Conservation (phyloP, 805 yeast species). For the Monosporozyma aerobia region DNA sequence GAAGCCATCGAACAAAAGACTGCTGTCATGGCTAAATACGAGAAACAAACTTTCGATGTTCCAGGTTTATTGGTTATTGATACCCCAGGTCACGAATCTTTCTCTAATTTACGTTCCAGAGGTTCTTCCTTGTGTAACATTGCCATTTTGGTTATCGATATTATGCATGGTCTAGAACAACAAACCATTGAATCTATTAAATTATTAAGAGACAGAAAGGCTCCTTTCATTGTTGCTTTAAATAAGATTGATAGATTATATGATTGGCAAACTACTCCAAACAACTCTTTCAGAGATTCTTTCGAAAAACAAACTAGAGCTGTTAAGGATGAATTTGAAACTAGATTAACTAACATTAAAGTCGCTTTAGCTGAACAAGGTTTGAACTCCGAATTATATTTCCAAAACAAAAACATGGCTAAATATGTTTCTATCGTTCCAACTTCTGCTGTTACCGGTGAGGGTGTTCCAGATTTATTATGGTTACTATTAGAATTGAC, state of each 20-base stretch:
- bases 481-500: slow-evolving; percentile 93
- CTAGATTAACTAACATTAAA: slow-evolving; percentile 74
- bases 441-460: slow-evolving; percentile 98
- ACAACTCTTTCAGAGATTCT: slow-evolving; percentile 94
- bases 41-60: slow-evolving; percentile 79
- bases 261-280: slow-evolving; percentile 86
- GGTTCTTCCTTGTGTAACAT: slow-evolving; percentile 99
- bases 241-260: slow-evolving; percentile 96
- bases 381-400: slow-evolving; percentile 92
- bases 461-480: slow-evolving; percentile 98
- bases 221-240: slow-evolving; percentile 94
- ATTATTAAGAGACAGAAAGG: slow-evolving; percentile 89
- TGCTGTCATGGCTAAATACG: slow-evolving; percentile 78
- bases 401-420: slow-evolving; percentile 87
- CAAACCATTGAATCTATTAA: slow-evolving; percentile 93
- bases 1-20: slow-evolving; percentile 89
- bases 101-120: slow-evolving; percentile 93
- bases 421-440: slow-evolving; percentile 95
- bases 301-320: slow-evolving; percentile 70
- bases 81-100: slow-evolving; percentile 99
- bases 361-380: slow-evolving; percentile 96
- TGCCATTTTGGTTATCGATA: slow-evolving; percentile 96
- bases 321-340: slow-evolving; percentile 88
- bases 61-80: slow-evolving; percentile 96
- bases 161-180: slow-evolving; percentile 98